These are phyloP conservation scores for Nakazawaea molendinolei DNA, from an alignment of 805 yeast genomes.

Conservation along the genomic window DNA sequence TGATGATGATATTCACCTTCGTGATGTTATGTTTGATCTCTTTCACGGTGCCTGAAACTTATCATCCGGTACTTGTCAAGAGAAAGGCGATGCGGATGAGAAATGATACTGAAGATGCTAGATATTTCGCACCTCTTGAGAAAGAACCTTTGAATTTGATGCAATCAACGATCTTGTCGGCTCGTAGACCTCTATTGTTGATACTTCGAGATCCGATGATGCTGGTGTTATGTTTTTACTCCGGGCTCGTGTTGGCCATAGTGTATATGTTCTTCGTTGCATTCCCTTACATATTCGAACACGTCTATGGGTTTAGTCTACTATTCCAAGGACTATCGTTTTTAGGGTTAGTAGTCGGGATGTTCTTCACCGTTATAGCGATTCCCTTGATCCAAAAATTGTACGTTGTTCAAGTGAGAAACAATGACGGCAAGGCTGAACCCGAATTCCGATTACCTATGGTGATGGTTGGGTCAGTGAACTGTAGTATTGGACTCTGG, in stretches of 20 bases:
- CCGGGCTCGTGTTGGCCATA: conserved; percentile 52
- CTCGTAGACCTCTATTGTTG: conserved; percentile 46
- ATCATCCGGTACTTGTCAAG: conserved; percentile 44
- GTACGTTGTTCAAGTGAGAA: conserved; percentile 25
- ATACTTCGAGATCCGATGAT: conserved; percentile 49
- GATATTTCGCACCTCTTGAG: conserved; percentile 36
- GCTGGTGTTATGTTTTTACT: conserved; percentile 44
- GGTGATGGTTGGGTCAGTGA: conserved; percentile 49
- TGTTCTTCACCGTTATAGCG: conserved; percentile 34
- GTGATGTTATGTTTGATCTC: conserved; percentile 17
- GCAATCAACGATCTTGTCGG: conserved; percentile 35
- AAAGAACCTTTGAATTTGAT: conserved; percentile 26
- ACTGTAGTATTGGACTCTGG: conserved; percentile 48
- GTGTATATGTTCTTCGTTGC: conserved; percentile 62
- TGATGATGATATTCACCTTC: conserved; percentile 50
- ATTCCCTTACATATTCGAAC: conserved; percentile 51
- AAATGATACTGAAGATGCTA: conserved; percentile 30
- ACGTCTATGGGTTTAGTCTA: conserved; percentile 42
- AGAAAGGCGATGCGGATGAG: conserved; percentile 46
- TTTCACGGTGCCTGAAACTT: conserved; percentile 32
- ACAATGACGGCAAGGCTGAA: conserved; percentile 37
- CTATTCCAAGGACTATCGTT: conserved; percentile 62
- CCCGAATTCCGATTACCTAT: conserved; percentile 55
- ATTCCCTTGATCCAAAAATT: conserved; percentile 27
- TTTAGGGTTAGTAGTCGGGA: conserved; percentile 49